Evolutionary conservation across 495 filamentous ascomycete genomes (phyloP), one percentile per base, ranked within the genome.

Genomic region (Elasticomyces elasticus): DNA sequence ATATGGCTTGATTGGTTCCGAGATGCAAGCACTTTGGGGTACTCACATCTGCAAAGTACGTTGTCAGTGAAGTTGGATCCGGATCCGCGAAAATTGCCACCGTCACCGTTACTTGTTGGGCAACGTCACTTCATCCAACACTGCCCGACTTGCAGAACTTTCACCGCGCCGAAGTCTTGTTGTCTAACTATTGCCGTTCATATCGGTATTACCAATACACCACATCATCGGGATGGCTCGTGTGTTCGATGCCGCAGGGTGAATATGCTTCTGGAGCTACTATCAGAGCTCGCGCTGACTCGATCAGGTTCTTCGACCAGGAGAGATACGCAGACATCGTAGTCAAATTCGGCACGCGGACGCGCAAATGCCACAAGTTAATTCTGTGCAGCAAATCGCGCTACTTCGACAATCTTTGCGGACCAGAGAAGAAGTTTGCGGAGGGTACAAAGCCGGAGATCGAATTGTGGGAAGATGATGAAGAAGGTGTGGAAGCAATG

Each of bases 401-500:
- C 9, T 56, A 56, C 28, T 56, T 56, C 48, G 35, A 51, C 19
- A 27, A 28, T 1, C 23, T 51, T 2, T 42, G 37, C 26, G 40
- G 51, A 4, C 51, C 51, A 7, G 30, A 6, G 2, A 45, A 30
- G 24, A 27, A 55, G 3, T 67, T 67, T 46, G 42, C 48, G 25
- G 67, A 69, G 51, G 38, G 64, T 9, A 20, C 52, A 11, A 56
- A 61, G 3, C 54, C 60, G 6, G 49, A 62, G 7, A 69, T 69
- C 48, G 65, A 69, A 33, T 58, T 70, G 5, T 63, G 66, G 20
- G 64, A 69, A 38, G 69, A 69, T 46, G 66, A 70, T 48, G 35
- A 61, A 28, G 66, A 70, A 45, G 66, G 65, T 11, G 65, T 70
- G n/a, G 65, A 68, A 40, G 64, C 66, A 22, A 68, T 70, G 65